phyloP scores from a whole-genome alignment of 2,329 filamentous ascomycete genomes.

The Pseudovirgaria hyperparasitica region DNA sequence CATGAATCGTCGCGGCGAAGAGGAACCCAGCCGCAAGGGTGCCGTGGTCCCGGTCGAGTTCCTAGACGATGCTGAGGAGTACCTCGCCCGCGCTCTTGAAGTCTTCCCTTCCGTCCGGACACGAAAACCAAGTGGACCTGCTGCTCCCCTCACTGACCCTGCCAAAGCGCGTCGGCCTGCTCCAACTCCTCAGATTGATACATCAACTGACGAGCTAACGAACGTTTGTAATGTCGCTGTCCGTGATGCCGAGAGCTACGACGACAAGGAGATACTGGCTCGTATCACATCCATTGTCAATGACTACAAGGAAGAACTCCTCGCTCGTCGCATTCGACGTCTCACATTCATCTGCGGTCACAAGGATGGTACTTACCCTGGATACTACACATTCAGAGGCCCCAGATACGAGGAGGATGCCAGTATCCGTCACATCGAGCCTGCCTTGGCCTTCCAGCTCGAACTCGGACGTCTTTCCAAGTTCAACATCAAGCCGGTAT shows the following conservation, averaged over 20 bases:
- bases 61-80: slow-evolving; percentile 85
- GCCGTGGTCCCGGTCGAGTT: slow-evolving; percentile 90
- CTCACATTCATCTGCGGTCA: slow-evolving; percentile 94
- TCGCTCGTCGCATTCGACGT: slow-evolving; percentile 70
- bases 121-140: slow-evolving; percentile 41
- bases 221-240: slow-evolving; percentile 89
- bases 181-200: slow-evolving; percentile 22
- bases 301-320: slow-evolving; percentile 71
- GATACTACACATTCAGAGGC: slow-evolving; percentile 97
- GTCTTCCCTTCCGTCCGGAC: slow-evolving; percentile 51
- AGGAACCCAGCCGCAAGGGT: slow-evolving; percentile 75
- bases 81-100: slow-evolving; percentile 72
- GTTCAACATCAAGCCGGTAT: slow-evolving; percentile 96
- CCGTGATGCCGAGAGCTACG: slow-evolving; percentile 69
- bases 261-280: slow-evolving; percentile 67
- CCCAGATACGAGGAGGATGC: slow-evolving; percentile 81
- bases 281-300: slow-evolving; percentile 67
- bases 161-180: slow-evolving; percentile 51
- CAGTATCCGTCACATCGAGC: slow-evolving; percentile 94
- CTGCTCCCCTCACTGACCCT: slow-evolving; percentile 57
- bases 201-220: slow-evolving; percentile 68
- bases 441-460: slow-evolving; percentile 94
- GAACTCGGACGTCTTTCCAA: slow-evolving; percentile 88
- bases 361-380: slow-evolving; percentile 86
- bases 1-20: slow-evolving; percentile 55